Evolutionary conservation across 1,139 yeast genomes (phyloP), one percentile per base, ranked within the genome.

Genomic region (Komagataea norvegica): DNA sequence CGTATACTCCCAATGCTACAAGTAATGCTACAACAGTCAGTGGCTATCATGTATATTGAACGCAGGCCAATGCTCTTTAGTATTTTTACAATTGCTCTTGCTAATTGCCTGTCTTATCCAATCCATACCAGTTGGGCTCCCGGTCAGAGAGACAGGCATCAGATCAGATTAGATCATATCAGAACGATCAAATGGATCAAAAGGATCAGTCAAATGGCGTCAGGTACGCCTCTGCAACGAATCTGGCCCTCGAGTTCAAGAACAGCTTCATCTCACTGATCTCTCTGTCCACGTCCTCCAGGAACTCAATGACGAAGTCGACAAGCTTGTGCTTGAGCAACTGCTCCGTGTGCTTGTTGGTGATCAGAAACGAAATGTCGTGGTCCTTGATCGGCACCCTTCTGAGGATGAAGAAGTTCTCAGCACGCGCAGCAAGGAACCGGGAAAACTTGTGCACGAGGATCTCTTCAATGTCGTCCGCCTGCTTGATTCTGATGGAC

Each of bases 221-320:
- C 53, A 89, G 70, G 60, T 87, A 89, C 10, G 95, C 91, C 63
- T 93, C 98, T 17, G 98, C 99, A 37, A 89, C 93, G 45, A 87
- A 93, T 68, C 99, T 82, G 15, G 99, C 98, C 57, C 99, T 77
- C 20, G 98, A 96, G 59, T 91, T 91, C 61, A 93, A 75, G 61
- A 91, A 93, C 60, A 91, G 72, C 64, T 93, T 93, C 95, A 91
- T 93, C 61, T 91, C 99, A 62, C 96, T 86, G 57, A 91, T 93
- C 62, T 91, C 99, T 67, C 89, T 91, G 63, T 91, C 99, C 19
- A 91, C 98, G 55, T 89, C 98, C 62, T 91, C 98, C 98, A 91
- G 89, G 61, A 93, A 91, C 65, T 91, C 97, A 54, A 91, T 87
- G 53, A 91, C 88, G 59, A 91, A 91, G 61, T 91, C 98, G 34